Evolutionary conservation across 2,329 filamentous ascomycete genomes (phyloP), one percentile per base, ranked within the genome.

Genomic region (Lecanicillium sp.): DNA sequence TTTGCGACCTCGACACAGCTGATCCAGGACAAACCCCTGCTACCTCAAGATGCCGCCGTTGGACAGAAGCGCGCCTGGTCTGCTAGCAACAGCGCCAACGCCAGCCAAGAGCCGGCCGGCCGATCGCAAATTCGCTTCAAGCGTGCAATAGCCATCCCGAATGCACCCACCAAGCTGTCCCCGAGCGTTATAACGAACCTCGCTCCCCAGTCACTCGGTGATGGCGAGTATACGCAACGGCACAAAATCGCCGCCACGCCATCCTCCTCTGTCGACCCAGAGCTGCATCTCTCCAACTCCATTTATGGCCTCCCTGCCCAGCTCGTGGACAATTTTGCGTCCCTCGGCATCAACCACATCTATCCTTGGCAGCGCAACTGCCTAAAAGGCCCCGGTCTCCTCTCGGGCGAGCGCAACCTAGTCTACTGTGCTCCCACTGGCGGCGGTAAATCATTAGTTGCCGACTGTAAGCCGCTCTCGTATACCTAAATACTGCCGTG

Each of bases 351-450:
- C 48, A 76, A 72, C 33, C 77, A 75, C 54, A 90, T 90, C 51
- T 90, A 90, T 56, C 83, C 84, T 2, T 90, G 86, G 86, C 86
- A 90, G 63, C 84, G 84, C 43, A 80, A 82, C 49, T 90, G 86
- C 58, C 71, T 90, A 7, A 70, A 84, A 45, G 80, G 81, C 0
- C 79, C 78, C 3, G 83, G 84, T 0, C 70, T 89, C 15, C 68
- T 90, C 11, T 63, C 69, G 5, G 85, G 85, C 14, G 70, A 78
- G 43, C 79, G 74, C 53, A 89, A 87, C 56, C 70, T 90, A 9
- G 82, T 90, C n/a, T 90, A 90, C 60, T 86, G 82, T 36, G 86
- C 86, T 7, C 86, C 86, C 0, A 90, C 86, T 0, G 86, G 86
- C 4, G 86, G 86, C 33, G 86, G 86, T 14, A 89, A 90, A 65